Evolutionary conservation across 495 filamentous ascomycete species (phyloP).

Genomic region (Aspergillus kassunensis): DNA sequence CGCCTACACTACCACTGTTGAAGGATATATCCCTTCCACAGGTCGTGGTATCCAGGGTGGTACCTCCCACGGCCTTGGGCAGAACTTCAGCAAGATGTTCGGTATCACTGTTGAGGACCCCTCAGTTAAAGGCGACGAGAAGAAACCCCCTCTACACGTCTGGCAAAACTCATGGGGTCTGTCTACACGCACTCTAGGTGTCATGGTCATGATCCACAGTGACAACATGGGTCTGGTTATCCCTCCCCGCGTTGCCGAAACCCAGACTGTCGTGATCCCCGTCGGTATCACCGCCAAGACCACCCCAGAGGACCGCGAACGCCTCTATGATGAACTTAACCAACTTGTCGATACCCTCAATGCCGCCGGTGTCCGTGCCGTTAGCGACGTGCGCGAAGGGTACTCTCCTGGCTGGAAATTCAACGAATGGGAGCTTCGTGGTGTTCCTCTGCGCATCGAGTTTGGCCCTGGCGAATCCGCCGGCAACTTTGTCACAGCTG

Average conservation of each 20-base stretch:
- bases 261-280: constrained; percentile 84
- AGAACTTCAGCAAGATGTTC: constrained; percentile 99
- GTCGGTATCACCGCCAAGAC: constrained; percentile 88
- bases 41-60: constrained; percentile 95
- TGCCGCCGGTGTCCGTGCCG: constrained; percentile 62
- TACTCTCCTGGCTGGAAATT: constrained; percentile 97
- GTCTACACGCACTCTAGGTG: constrained; percentile 89
- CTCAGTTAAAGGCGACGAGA: constrained; percentile 67
- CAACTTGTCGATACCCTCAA: constrained; percentile 60
- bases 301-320: constrained; percentile 67
- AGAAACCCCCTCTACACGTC: constrained; percentile 65
- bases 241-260: constrained; percentile 82
- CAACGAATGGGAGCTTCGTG: constrained; percentile 95
- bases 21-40: constrained; percentile 84
- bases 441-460: constrained; percentile 88
- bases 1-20: constrained; percentile 89
- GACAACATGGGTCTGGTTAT: constrained; percentile 93
- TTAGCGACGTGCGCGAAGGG: constrained; percentile 74
- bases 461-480: constrained; percentile 91
- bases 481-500: constrained; percentile 74
- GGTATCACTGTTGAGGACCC: constrained; percentile 95
- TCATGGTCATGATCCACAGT: constrained; percentile 97
- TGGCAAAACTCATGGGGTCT: constrained; percentile 99
- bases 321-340: constrained; percentile 67
- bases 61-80: constrained; percentile 89